Percentiles rank a stretch among this genome's conserved stretches.
These are phyloP conservation scores for Mediolabrus comicus DNA, from an alignment of 108 stramenopile species.

Conservation along the genomic window DNA sequence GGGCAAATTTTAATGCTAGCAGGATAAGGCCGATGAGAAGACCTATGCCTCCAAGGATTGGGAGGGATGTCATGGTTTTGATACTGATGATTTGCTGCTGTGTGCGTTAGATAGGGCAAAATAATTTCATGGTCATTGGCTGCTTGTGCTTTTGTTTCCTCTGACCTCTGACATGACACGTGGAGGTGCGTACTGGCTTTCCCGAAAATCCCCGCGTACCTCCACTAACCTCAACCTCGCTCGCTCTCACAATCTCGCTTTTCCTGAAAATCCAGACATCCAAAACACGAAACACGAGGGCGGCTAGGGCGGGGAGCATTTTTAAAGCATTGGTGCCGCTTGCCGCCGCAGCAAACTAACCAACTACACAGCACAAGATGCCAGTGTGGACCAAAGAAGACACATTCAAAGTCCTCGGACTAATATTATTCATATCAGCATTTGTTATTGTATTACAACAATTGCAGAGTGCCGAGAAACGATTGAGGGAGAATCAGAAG, in stretches of 20 bases:
- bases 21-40: neutral
- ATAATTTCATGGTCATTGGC: neutral
- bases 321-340: too few species aligned
- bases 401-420: constrained; percentile 9
- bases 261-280: too few species aligned
- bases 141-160: too few species aligned
- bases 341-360: too few species aligned
- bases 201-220: too few species aligned
- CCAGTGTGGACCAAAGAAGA: constrained; percentile 22
- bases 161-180: too few species aligned
- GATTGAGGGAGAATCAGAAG: neutral
- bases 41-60: neutral
- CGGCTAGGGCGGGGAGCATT: too few species aligned
- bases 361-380: neutral
- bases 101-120: neutral
- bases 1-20: neutral
- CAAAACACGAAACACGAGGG: too few species aligned
- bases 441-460: constrained; percentile 2
- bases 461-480: neutral
- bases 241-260: too few species aligned
- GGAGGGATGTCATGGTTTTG: neutral
- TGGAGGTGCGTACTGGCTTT: too few species aligned
- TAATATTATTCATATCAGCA: constrained; percentile 11
- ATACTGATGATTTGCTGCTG: too few species aligned
- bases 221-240: too few species aligned